Evolutionary conservation across 768 basidiomycete species (phyloP), one percentile per base, ranked within the genome.

Genomic region (Suillus bovinus): DNA sequence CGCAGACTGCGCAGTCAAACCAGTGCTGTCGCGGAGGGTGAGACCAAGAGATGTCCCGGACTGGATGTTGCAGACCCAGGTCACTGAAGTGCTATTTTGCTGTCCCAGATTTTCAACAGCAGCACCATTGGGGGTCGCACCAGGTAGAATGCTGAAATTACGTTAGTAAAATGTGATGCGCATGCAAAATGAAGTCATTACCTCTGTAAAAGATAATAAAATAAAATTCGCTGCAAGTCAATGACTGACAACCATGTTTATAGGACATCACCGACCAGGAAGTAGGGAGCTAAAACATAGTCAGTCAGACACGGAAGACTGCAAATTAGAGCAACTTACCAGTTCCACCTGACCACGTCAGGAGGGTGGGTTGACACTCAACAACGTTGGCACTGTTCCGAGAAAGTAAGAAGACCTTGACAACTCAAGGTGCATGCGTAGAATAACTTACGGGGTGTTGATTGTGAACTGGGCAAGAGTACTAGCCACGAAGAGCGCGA

Each of bases 361-460:
- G 41, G 16, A 78, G 72, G 33, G 81, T 71, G 14, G 91, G 86
- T 66, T 86, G 72, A 74, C 91, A 93, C 62, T 82, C 77, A 38
- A 82, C 79, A 22, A 77, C 80, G 56, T 77, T 80, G 42, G 71
- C 16, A 41, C 87, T 89, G 64, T 2, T 64, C 39, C 66, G 44
- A 46, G 14, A 50, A 50, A 29, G 52, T 24, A 61, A 64, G 64
- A 14, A 68, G 56, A 53, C 46, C 29, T 10, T 5, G 46, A 14
- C 22, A 54, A 56, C 55, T 31, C 27, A 44, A 16, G 17, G 58
- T 16, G 36, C 8, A 34, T 16, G 38, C 38, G 39, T 54, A 36
- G 54, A 38, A 20, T 20, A 22, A 81, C 89, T 70, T 66, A 91
- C 90, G 91, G 91, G 41, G 91, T 93, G 72, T 89, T 87, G 71